Evolutionary conservation across 2,329 filamentous ascomycete species (phyloP).

Genomic region (Aspergillus spinulosporus): DNA sequence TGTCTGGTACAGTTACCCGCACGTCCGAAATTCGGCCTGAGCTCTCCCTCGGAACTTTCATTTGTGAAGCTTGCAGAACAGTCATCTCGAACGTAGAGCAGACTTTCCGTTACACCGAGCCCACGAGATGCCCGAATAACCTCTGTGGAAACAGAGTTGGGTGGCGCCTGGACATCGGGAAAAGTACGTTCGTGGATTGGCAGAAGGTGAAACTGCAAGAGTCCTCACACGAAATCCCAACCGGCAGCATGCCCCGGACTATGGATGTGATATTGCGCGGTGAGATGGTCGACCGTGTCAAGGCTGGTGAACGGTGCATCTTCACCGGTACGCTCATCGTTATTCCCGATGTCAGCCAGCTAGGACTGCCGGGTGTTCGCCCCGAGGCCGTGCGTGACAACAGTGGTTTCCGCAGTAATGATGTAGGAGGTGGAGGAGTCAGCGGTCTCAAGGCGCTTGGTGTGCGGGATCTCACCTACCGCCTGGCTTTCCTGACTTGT

Average conservation of each 20-base stretch:
- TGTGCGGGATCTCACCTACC: constrained; percentile 92
- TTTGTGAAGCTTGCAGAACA: constrained; percentile 82
- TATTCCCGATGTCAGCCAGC: constrained; percentile 92
- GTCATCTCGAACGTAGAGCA: constrained; percentile 91
- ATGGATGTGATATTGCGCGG: constrained; percentile 96
- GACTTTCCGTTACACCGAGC: constrained; percentile 95
- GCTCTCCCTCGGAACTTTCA: constrained; percentile 86
- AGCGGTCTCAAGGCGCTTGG: constrained; percentile 87
- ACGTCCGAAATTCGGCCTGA: constrained; percentile 97
- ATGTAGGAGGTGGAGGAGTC: constrained; percentile 81
- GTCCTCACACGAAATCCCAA: constrained; percentile 97
- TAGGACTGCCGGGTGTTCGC: constrained; percentile 81
- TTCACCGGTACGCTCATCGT: constrained; percentile 97
- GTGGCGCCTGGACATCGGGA: constrained; percentile 96
- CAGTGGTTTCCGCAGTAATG: constrained; percentile 70
- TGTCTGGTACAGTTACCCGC: constrained; percentile 93
- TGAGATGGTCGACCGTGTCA: constrained; percentile 95
- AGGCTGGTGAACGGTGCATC: constrained; percentile 96
- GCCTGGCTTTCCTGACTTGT: constrained; percentile 92
- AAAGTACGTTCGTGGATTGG: constrained; percentile 98
- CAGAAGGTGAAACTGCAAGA: constrained; percentile 98
- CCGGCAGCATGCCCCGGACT: constrained; percentile 95
- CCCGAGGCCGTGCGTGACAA: constrained; percentile 84
- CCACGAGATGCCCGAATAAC: constrained; percentile 87
- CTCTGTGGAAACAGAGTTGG: constrained; percentile 84